A percentile compares a stretch with the other conserved stretches of the same genome.
Evolutionary conservation across 2,329 filamentous ascomycete species (phyloP).

Genomic region (Lachnellula subtilissima): DNA sequence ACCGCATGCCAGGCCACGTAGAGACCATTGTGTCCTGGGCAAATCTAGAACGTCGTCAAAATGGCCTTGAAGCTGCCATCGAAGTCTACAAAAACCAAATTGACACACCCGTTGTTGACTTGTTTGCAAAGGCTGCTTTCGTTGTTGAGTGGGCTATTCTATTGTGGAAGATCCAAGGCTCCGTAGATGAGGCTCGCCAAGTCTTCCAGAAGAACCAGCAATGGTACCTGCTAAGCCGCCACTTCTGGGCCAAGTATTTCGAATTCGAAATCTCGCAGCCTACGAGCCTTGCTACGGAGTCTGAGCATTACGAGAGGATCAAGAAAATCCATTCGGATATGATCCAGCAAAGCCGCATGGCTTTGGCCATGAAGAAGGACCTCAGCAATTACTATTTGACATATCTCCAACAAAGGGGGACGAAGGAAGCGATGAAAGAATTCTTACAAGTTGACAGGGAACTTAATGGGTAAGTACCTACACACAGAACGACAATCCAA

Average conservation of each 20-base stretch:
- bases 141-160: constrained; percentile 85
- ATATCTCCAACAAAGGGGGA: constrained; percentile 78
- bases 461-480: constrained; percentile 67
- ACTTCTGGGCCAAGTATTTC: constrained; percentile 89
- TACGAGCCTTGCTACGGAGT: constrained; percentile 58
- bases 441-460: constrained; percentile 80
- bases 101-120: constrained; percentile 64
- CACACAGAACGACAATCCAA: not conserved
- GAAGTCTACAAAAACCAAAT: constrained; percentile 78
- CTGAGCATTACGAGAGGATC: constrained; percentile 65
- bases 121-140: constrained; percentile 78
- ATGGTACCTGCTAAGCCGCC: constrained; percentile 76
- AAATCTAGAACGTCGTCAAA: constrained; percentile 78
- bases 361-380: constrained; percentile 63
- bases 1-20: constrained; percentile 71
- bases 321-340: constrained; percentile 76
- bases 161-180: constrained; percentile 82
- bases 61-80: constrained; percentile 78
- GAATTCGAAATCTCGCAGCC: constrained; percentile 85
- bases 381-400: constrained; percentile 74
- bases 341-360: constrained; percentile 66
- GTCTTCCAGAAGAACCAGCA: constrained; percentile 79
- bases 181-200: constrained; percentile 72
- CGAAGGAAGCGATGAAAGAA: constrained; percentile 78
- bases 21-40: constrained; percentile 87